phyloP scores from a whole-genome alignment of 192 early-diverging fungal genomes.

The Coemansia sp. region DNA sequence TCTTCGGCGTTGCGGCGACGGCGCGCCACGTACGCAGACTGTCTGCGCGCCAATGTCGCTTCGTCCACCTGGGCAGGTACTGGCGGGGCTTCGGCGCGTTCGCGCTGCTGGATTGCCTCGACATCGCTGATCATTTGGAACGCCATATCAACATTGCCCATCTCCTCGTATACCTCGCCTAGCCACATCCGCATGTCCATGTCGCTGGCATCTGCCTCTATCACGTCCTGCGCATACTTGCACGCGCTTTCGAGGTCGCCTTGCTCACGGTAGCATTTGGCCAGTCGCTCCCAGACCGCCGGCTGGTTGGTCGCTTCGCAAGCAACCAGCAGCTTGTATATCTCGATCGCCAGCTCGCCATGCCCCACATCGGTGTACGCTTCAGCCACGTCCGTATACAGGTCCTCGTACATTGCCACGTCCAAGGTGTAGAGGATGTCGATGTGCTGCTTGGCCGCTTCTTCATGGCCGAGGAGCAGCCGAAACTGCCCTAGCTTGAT shows the following conservation, averaged over 20 bases:
- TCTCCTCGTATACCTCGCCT: conserved; percentile 60
- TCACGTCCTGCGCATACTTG: conserved; percentile 48
- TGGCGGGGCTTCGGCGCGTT: neutral
- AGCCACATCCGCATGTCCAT: conserved; percentile 58
- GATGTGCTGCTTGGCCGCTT: conserved; percentile 57
- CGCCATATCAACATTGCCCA: conserved; percentile 46
- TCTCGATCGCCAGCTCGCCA: conserved; percentile 15
- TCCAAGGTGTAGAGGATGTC: conserved; percentile 34
- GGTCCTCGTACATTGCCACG: conserved; percentile 23
- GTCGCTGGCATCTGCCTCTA: conserved; percentile 55
- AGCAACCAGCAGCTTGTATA: conserved; percentile 16
- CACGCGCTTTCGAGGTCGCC: conserved; percentile 55
- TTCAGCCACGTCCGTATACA: conserved; percentile 35
- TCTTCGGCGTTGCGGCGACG: conserved; percentile 24
- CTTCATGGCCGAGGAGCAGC: conserved; percentile 61
- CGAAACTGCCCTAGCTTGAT: conserved; percentile 80
- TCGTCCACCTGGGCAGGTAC: neutral
- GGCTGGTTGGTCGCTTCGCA: conserved; percentile 21
- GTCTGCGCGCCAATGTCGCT: neutral
- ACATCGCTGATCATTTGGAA: conserved; percentile 33
- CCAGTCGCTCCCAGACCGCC: conserved; percentile 56
- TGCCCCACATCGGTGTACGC: conserved; percentile 18
- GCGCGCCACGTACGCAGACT: neutral
- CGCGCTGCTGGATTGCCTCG: conserved; percentile 25
- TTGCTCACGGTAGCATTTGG: conserved; percentile 57